Base-by-base conservation (phyloP, 2,329 filamentous ascomycete species). In the Microcyclospora pomicola region DNA sequence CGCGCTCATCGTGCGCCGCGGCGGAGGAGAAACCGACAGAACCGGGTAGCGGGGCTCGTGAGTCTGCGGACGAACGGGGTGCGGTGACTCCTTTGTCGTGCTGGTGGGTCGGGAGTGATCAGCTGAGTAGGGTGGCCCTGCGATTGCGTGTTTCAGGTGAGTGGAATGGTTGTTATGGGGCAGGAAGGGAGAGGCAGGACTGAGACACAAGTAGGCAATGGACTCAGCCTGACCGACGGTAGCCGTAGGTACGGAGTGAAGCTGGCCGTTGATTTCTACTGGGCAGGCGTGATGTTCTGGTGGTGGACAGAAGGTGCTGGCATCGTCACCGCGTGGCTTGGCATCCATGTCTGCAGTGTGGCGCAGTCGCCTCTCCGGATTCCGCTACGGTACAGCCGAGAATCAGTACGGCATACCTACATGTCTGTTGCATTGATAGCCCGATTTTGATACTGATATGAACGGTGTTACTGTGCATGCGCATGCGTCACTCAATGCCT, bases 1-100 rank as follows among this genome's bases (percentile, higher is more conserved):
- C 27, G 46, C 35, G 40, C 40, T 45, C 49, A 51, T 51, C 33
- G 28, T 42, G 39, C 36, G 44, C 39, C 35, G 40, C 36, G 38
- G 31, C 37, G 12, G 31, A 33, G 16, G 6, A 7, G n/a, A 16
- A 27, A 11, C 5, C 16, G 28, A 28, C 28, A 37, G 15, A 31
- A 14, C 12, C 6, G 35, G 35, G 30, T 30, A 37, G 28, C 15
- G 24, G 35, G 7, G 35, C 6, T 27, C 33, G 37, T 38, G 38
- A 34, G 46, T 43, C 46, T 49, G 39, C 47, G 42, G 49, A 42
- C 47, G 39, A 39, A 36, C 38, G 41, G 36, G 31, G 29, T 11
- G 19, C 19, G 19, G 19, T 24, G 19, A 5, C 19, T 7, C 19
- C 13, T 19, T 32, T 19, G 11, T 28, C 32, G n/a, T 12, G 38